These are phyloP conservation scores for Epichloe hybrida DNA, from an alignment of 2,329 filamentous ascomycete genomes.

Conservation along the genomic window DNA sequence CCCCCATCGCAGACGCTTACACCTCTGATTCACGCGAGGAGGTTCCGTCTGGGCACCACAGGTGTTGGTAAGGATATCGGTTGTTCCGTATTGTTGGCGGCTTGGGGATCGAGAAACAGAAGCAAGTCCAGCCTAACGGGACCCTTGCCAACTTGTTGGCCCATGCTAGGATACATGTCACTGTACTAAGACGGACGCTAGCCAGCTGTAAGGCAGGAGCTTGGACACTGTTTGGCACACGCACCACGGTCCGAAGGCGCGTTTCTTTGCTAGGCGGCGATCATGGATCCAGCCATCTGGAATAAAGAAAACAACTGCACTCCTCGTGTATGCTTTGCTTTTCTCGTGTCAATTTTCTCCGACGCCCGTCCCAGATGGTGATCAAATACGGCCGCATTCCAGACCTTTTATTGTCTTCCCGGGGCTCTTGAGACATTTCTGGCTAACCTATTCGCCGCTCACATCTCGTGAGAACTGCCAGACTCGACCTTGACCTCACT, in stretches of 20 bases:
- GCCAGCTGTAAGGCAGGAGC: background rate
- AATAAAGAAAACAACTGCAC: background rate
- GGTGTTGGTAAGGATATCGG: background rate
- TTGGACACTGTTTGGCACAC: background rate
- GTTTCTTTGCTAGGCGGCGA: conserved; percentile 1
- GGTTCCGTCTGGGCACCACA: background rate
- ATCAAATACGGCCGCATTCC: background rate
- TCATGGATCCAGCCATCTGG: background rate
- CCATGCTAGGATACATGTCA: background rate
- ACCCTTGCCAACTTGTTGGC: too few relatives aligned
- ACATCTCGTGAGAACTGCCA: too few relatives aligned
- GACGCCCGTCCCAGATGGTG: background rate
- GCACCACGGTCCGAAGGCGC: background rate
- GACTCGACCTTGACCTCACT: too few relatives aligned
- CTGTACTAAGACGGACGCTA: background rate
- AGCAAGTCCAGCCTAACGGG: background rate
- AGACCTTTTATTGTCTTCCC: background rate
- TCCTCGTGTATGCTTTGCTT: background rate
- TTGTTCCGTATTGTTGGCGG: background rate
- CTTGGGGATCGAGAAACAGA: background rate
- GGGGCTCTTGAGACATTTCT: background rate
- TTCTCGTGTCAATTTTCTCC: background rate
- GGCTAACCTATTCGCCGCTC: background rate
- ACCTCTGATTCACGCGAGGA: conserved; percentile 6
- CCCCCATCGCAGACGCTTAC: conserved; percentile 6